A percentile compares a stretch with the other conserved stretches of the same genome.
Conservation (phyloP, 164 flowering plant species). For the Annona cherimola region DNA sequence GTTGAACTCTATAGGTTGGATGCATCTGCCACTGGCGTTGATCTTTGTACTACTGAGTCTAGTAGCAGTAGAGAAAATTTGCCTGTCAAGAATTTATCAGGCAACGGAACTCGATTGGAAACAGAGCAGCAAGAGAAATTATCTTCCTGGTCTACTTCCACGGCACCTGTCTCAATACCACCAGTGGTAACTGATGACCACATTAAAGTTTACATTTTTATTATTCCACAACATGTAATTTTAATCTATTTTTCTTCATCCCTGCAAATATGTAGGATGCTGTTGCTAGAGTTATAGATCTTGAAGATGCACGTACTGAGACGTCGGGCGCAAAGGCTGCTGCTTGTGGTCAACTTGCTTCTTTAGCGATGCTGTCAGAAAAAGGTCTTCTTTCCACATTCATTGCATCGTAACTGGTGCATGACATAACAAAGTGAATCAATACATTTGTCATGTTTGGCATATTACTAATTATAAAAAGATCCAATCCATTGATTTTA, state of each 20-base stretch:
- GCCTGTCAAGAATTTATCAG: conserved; percentile 22
- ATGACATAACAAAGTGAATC: no score
- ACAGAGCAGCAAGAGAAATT: conserved; percentile 14
- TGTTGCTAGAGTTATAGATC: conserved; percentile 39
- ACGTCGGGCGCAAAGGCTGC: conserved; percentile 91
- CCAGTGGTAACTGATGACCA: background rate
- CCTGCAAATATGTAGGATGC: conserved; percentile 30
- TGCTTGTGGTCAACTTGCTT: conserved; percentile 72
- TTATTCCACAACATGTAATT: background rate
- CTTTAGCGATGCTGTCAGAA: conserved; percentile 58
- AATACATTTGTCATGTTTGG: no score
- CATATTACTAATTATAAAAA: no score
- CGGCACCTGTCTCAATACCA: conserved; percentile 30
- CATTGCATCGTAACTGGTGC: background rate
- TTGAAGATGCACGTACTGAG: conserved; percentile 50
- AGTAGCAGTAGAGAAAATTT: conserved; percentile 14
- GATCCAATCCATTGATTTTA: no score
- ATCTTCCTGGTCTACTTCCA: conserved; percentile 27
- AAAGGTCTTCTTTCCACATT: conserved; percentile 40
- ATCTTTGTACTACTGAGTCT: conserved; percentile 31
- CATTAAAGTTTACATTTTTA: background rate
- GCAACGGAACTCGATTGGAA: conserved; percentile 22
- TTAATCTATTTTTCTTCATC: background rate
- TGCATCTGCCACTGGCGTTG: conserved; percentile 66
- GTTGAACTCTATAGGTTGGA: conserved; percentile 51